These are phyloP conservation scores for Lathyrus sativus DNA, from an alignment of 306 rosid genomes.

Conservation along the genomic window DNA sequence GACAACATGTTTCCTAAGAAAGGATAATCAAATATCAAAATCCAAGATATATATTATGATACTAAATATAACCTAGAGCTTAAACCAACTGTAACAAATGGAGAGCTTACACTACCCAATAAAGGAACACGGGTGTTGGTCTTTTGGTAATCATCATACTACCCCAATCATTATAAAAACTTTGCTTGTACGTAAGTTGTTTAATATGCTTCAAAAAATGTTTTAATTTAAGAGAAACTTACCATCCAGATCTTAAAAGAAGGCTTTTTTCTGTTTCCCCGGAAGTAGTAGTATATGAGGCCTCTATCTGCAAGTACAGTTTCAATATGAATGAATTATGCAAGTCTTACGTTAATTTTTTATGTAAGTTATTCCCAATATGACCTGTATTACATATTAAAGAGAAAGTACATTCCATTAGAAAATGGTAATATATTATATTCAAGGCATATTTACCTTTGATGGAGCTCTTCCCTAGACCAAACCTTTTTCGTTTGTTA, in stretches of 20 bases:
- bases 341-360: conserved; percentile 26
- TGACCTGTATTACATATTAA: conserved; percentile 24
- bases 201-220: neutral
- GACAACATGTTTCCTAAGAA: conserved; percentile 15
- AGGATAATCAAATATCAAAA: conserved; percentile 22
- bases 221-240: conserved; percentile 41
- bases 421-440: conserved; percentile 23
- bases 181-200: conserved; percentile 8
- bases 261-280: conserved; percentile 87
- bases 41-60: neutral
- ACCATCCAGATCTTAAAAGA: conserved; percentile 97
- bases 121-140: conserved; percentile 9
- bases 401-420: conserved; percentile 21
- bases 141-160: neutral
- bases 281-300: conserved; percentile 73
- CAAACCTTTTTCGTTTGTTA: conserved; percentile 79
- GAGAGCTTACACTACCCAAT: conserved; percentile 18
- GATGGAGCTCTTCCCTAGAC: conserved; percentile 96
- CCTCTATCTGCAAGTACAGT: conserved; percentile 67
- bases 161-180: conserved; percentile 1
- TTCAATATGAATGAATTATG: conserved; percentile 28
- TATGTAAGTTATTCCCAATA: conserved; percentile 11
- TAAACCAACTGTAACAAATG: conserved; percentile 23
- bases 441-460: conserved; percentile 52
- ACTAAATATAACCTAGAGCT: conserved; percentile 15